Evolutionary conservation across 108 stramenopile species (phyloP), one percentile per base, ranked within the genome.

Genomic region (Skeletonema menzelii): DNA sequence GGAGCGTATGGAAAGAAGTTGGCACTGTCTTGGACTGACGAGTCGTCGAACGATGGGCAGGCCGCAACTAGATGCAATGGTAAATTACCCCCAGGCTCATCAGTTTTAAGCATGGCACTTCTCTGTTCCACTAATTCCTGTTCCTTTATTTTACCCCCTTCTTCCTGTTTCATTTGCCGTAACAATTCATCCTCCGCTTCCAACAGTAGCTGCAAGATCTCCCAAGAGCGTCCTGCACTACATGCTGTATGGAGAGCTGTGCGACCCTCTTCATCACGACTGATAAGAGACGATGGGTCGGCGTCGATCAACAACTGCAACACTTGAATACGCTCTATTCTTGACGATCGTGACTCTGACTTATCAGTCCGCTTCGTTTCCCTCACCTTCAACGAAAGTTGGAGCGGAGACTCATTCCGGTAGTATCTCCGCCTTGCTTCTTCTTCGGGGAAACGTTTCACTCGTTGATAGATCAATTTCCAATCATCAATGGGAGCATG

Each of bases 181-280:
- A 27, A 17, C 55, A 20, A 60, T 60, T 17, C 12, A 26, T 58
- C 61, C 24, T 76, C 75, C 14, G 63, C 34, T 8, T 69, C 40
- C 1, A 76, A 13, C 34, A 76, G 31, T 66, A 67, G 62, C n/a
- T 69, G 67, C 40, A 76, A 56, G 56, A 74, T 62, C 27, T 73
- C 47, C 27, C 32, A 34, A 20, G 72, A 74, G 27, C 72, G 47
- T 2, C 77, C 66, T 27, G 77, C 65, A 49, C 65, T 31, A 13
- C 73, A 73, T 40, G 77, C 77, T 27, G 73, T 73, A 37, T 78
- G 77, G 5, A 78, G 72, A 12, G 72, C 56, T 2, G 77, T 67
- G 44, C 77, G 77, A 30, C 77, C 77, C 58, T 74, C 73, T 13
- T 55, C 59, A 17, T 78, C 77, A 44, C 65, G 72, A 28, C 60